These are phyloP conservation scores for Lodderomyces oxycetoniae DNA, from an alignment of 1,139 yeast species.

Conservation along the genomic window DNA sequence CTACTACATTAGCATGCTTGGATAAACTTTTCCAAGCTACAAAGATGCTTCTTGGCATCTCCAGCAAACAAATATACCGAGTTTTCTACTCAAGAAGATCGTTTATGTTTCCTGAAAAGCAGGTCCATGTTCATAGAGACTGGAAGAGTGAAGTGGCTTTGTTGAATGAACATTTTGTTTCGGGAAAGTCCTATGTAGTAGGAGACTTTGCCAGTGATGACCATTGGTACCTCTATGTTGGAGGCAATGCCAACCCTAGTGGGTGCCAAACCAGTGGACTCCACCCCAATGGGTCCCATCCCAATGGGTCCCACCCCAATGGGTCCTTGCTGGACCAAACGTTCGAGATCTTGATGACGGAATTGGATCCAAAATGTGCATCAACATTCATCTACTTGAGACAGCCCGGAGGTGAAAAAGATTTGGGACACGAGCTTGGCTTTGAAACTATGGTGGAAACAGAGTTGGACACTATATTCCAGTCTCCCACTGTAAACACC, in stretches of 20 bases:
- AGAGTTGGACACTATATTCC: conserved; percentile 57
- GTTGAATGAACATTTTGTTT: conserved; percentile 58
- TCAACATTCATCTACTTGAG: conserved; percentile 58
- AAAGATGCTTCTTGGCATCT: conserved; percentile 13
- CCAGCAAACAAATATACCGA: conserved; percentile 47
- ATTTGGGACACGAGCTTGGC: conserved; percentile 78
- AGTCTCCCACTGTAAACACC: conserved; percentile 12
- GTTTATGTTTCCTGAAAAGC: conserved; percentile 89
- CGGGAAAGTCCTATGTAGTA: conserved; percentile 70
- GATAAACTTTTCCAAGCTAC: conserved; percentile 58
- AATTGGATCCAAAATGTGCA: conserved; percentile 57
- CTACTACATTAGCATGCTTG: conserved; percentile 80
- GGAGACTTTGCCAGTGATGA: conserved; percentile 72
- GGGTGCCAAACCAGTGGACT: neutral
- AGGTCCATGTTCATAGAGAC: conserved; percentile 72
- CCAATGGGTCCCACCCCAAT: neutral
- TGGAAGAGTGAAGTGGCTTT: conserved; percentile 79
- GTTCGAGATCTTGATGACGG: conserved; percentile 89
- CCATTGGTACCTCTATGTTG: conserved; percentile 88
- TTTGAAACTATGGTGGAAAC: conserved; percentile 58
- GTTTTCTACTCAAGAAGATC: conserved; percentile 88
- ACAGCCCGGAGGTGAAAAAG: conserved; percentile 52
- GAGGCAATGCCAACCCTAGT: conserved; percentile 29
- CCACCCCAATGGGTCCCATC: too few species aligned
- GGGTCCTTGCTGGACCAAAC: conserved; percentile 57